Base-by-base conservation (phyloP, 345 rosid species). In the Leavenworthia alabamica region DNA sequence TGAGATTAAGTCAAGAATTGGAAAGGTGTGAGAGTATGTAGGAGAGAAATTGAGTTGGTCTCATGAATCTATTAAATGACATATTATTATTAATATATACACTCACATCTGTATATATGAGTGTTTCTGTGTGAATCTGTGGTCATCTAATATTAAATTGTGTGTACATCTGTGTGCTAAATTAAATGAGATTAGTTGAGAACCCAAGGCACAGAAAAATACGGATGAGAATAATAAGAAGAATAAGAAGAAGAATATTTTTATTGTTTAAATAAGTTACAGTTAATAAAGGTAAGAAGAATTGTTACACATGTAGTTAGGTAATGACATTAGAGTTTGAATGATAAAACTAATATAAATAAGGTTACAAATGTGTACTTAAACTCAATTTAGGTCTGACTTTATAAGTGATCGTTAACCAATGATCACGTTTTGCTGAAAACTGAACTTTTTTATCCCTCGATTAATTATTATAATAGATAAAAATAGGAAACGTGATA, bases 141-240 rank as follows among this genome's bases (percentile, higher is more conserved):
- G n/a, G n/a, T n/a, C n/a, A n/a, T n/a, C n/a, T n/a, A n/a, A n/a
- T n/a, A n/a, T n/a, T n/a, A n/a, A n/a, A n/a, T n/a, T 64, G 24
- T 22, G 36, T 26, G 54, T 13, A 11, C 45, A 40, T 37, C 44
- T 46, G 58, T 62, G 57, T 44, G 69, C 52, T 62, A 62, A 65
- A 55, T 45, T 70, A 46, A 70, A 70, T 70, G 74, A 62, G 69
- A 70, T 70, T 70, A 62, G 74, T 70, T 70, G 74, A 70, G 74
- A 70, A 62, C 63, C 68, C 48, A 46, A 54, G 57, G 62, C 67
- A 69, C 62, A 53, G 60, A 53, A 53, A 28, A 62, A 33, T 4
- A 61, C 44, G 20, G 67, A 68, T 60, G 74, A 27, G 74, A 62
- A 46, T 62, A 69, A n/a, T n/a, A n/a, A n/a, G n/a, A n/a, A n/a